Conservation (phyloP, 2,329 filamentous ascomycete species). For the Scedosporium boydii region DNA sequence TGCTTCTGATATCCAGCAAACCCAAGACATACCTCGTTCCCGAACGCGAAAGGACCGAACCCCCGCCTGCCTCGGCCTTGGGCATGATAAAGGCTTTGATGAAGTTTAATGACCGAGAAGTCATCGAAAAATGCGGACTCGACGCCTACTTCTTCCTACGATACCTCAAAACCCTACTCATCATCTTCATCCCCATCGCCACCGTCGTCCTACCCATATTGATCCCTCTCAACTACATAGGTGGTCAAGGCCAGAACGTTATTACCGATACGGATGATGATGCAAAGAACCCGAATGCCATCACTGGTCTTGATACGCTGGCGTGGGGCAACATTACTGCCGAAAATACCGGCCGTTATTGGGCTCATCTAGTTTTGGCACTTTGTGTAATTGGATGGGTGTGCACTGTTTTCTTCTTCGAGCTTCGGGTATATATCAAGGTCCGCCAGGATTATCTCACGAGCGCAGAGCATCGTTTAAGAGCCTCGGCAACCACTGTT, state of each 20-base stretch:
- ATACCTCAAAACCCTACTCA: slow-evolving; percentile 66
- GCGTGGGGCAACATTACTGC: slow-evolving; percentile 79
- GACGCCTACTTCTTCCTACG: slow-evolving; percentile 97
- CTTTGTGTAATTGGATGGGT: slow-evolving; percentile 73
- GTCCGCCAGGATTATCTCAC: slow-evolving; percentile 91
- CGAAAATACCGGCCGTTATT: slow-evolving; percentile 59
- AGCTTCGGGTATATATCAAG: slow-evolving; percentile 80
- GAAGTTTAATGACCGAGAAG: slow-evolving; percentile 62
- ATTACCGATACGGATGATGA: slow-evolving; percentile 24
- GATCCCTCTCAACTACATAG: slow-evolving; percentile 72
- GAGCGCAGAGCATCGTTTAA: slow-evolving; percentile 84
- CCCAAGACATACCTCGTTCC: slow-evolving; percentile 80
- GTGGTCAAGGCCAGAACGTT: slow-evolving; percentile 53
- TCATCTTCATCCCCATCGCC: slow-evolving; percentile 84
- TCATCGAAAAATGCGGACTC: slow-evolving; percentile 91
- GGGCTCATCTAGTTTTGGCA: slow-evolving; percentile 76
- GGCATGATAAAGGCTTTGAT: slow-evolving; percentile 50
- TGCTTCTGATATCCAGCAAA: slow-evolving; percentile 40
- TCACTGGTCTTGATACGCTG: slow-evolving; percentile 66
- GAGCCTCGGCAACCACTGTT: slow-evolving; percentile 91
- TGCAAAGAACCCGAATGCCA: slow-evolving; percentile 14
- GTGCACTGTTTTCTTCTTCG: slow-evolving; percentile 77
- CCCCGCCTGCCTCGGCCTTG: slow-evolving; percentile 51
- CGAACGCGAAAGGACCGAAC: slow-evolving; percentile 71
- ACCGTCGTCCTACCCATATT: slow-evolving; percentile 73